Evolutionary conservation across 2,329 filamentous ascomycete species (phyloP), one percentile per base, ranked within the genome.

Genomic region (Dactylellina sp.): DNA sequence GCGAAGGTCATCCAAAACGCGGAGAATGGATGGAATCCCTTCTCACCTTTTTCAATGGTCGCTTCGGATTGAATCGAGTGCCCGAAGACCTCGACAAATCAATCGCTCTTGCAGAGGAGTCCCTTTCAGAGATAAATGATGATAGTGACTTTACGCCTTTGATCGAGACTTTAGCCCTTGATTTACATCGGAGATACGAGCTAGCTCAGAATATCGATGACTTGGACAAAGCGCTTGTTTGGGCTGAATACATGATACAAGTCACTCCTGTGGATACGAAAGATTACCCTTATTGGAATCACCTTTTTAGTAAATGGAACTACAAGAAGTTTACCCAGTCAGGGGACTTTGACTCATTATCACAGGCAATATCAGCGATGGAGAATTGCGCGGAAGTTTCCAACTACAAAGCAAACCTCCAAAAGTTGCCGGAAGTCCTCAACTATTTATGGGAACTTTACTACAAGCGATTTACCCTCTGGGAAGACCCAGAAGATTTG

Each of bases 171-270:
- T 12, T 40, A 3, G 37, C 37, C 14, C 11, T 6, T 12, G n/a
- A 40, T 11, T 16, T 44, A 1, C 16, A 44, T 11, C 7, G 16
- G 4, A 42, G 37, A 28, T 57, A 44, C 14, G 37, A 57, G 6
- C 11, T 16, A 39, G 24, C 6, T 12, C 7, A 44, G 16, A 22
- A 42, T 28, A 14, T 57, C 9, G 53, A 57, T 22, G 53, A 57
- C 25, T 11, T 57, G 14, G 18, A 57, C 53, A 57, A 57, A 44
- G 18, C 53, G 9, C n/a, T 57, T 2, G 53, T 57, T 1, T 57
- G 24, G 7, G 7, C 20, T 24, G 53, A 44, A 22, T 35, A 57
- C 3, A 39, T 39, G 28, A 18, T 42, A 9, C 14, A 40, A 12
- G n/a, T 24, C 16, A n/a, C 32, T n/a, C 35, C 28, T 7, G 18